phyloP scores from a whole-genome alignment of 805 yeast genomes.

The Ogataea saltuana region DNA sequence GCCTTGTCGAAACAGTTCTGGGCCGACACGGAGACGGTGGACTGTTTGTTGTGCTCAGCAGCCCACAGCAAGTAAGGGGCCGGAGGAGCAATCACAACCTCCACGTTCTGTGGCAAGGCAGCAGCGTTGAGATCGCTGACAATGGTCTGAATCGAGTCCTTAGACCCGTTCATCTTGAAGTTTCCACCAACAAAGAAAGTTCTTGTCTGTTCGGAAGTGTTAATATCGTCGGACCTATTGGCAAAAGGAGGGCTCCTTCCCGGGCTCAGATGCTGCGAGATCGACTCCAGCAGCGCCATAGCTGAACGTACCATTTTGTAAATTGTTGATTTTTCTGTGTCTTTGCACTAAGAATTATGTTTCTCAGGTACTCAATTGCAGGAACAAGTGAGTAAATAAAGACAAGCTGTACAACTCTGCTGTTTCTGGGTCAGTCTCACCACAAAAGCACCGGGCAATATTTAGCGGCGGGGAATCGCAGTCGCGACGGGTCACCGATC shows the following conservation, averaged over 20 bases:
- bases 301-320: conserved; percentile 31
- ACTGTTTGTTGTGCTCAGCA: conserved; percentile 62
- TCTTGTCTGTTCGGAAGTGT: conserved; percentile 30
- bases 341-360: no score
- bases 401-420: no score
- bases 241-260: conserved; percentile 9
- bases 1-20: conserved; percentile 88
- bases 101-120: conserved; percentile 71
- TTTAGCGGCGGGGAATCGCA: no score
- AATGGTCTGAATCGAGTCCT: conserved; percentile 78
- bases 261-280: conserved; percentile 22
- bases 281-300: conserved; percentile 19
- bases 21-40: conserved; percentile 79
- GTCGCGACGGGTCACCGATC: conserved; percentile 2
- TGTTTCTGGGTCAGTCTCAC: no score
- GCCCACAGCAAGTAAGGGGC: conserved; percentile 87
- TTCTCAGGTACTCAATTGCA: no score
- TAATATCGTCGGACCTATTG: conserved; percentile 13
- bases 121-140: conserved; percentile 81
- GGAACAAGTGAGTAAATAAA: no score
- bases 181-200: conserved; percentile 96
- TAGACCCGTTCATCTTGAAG: conserved; percentile 98
- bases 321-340: background rate
- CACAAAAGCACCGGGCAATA: no score
- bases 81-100: conserved; percentile 96